Percentiles rank a stretch among this genome's conserved stretches.
Evolutionary conservation across 2,329 filamentous ascomycete genomes (phyloP).

Genomic region (Scedosporium boydii): DNA sequence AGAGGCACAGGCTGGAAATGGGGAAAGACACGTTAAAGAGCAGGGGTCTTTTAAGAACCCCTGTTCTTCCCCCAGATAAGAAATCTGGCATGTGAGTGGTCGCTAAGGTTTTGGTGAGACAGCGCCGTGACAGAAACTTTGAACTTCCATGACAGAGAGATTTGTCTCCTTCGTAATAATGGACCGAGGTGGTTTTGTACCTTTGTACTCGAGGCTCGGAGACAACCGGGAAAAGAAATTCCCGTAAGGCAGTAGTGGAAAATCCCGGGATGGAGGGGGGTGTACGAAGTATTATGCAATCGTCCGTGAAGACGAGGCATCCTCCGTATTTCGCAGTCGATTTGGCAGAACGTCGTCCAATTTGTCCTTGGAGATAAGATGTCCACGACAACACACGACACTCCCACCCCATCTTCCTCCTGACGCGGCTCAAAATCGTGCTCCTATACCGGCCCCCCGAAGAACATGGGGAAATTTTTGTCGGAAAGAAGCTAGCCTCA

Average conservation of each 20-base stretch:
- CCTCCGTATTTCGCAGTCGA: too few species aligned
- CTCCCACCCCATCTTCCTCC: background rate
- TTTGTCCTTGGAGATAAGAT: background rate
- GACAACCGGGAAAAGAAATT: background rate
- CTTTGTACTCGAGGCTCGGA: background rate
- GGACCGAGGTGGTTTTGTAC: background rate
- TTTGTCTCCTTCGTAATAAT: background rate
- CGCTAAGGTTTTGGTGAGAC: background rate
- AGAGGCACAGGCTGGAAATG: too few species aligned
- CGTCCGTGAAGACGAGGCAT: too few species aligned
- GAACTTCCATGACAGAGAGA: slow-evolving; percentile 1
- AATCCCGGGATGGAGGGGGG: background rate
- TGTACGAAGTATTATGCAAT: background rate
- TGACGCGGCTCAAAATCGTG: background rate
- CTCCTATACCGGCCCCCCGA: background rate
- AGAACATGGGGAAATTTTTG: background rate
- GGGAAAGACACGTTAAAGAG: too few species aligned
- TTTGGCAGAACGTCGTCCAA: too few species aligned
- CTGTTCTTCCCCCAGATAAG: slow-evolving; percentile 2
- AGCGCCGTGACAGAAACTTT: background rate
- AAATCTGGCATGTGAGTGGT: background rate
- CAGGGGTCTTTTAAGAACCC: background rate
- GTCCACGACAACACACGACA: background rate
- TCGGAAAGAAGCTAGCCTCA: background rate
- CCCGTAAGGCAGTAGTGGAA: background rate